Base-by-base conservation (phyloP, 2,329 filamentous ascomycete genomes). In the Thielaviopsis musarum region DNA sequence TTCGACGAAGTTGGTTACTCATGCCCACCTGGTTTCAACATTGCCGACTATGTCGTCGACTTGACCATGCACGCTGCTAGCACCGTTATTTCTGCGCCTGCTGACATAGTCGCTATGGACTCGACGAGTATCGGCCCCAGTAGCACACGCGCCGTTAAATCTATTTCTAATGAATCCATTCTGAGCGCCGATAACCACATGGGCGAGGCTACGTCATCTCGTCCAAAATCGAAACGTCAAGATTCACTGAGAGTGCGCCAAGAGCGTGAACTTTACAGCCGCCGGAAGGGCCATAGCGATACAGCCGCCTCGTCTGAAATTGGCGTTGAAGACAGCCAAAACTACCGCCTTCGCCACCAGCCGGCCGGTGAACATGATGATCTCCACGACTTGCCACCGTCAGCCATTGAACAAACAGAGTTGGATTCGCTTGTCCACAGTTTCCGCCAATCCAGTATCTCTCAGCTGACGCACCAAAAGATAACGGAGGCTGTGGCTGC, bases 1-100 rank as follows among this genome's bases (percentile, higher is more conserved):
- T 98, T 98, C 66, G 89, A 96, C 67, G 79, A 83, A 54, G 84
- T 95, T 62, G 94, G 93, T 52, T 98, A 96, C 70, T 77, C 87
- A 55, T 98, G 94, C 67, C 93, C 93, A 12, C 86, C 91, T 24
- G 94, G 94, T 1, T 98, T 97, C 79, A 98, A 98, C 67, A 97
- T 98, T 70, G 93, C 93, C 3, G 93, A 98, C 70, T 98, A 96
- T 68, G 80, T 98, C 5, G 91, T 98, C 30, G 93, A 98, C 69
- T 77, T 98, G 49, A 97, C 93, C 0, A 97, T 98, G 91, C 93
- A 98, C 69, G 91, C 90, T 24, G 82, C 87, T 61, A 76, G 78
- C 52, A 79, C 76, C 21, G 74, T 78, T 6, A 73, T 81, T 2
- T 38, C 68, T 26, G 78, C 82, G 59, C 79, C 84, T 38, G 81